Evolutionary conservation across 1,284 basidiomycete genomes (phyloP).

Genomic region (Ganoderma sinense): DNA sequence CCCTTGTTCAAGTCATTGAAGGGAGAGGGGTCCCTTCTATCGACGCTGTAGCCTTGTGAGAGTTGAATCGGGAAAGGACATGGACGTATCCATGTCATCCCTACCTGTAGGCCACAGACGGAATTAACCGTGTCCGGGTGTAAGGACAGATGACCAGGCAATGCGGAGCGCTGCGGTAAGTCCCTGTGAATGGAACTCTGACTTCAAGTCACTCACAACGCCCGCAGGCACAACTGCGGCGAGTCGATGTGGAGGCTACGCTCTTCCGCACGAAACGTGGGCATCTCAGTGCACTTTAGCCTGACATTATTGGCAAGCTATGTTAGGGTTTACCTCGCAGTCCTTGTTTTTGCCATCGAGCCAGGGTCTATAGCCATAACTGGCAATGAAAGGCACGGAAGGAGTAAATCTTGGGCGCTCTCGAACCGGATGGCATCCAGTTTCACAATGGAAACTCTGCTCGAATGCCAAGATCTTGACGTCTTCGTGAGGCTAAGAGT

Average conservation of each 20-base stretch:
- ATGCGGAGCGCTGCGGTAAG: not conserved
- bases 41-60: not conserved
- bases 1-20: not conserved
- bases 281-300: not conserved
- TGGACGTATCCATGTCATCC: not conserved
- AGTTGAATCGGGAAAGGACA: not conserved
- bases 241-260: not conserved
- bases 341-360: not conserved
- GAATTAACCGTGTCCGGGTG: not conserved
- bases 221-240: not conserved
- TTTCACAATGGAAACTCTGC: not conserved
- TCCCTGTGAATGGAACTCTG: not conserved
- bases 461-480: not conserved
- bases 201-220: not conserved
- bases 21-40: not conserved
- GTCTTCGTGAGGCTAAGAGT: not conserved
- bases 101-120: not conserved
- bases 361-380: no score
- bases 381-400: no score
- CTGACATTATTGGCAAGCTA: no score
- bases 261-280: not conserved
- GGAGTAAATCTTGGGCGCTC: no score
- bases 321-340: no score
- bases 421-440: not conserved
- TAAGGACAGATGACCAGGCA: not conserved